Evolutionary conservation across 345 rosid species (phyloP).

Genomic region (Tarenaya hassleriana): DNA sequence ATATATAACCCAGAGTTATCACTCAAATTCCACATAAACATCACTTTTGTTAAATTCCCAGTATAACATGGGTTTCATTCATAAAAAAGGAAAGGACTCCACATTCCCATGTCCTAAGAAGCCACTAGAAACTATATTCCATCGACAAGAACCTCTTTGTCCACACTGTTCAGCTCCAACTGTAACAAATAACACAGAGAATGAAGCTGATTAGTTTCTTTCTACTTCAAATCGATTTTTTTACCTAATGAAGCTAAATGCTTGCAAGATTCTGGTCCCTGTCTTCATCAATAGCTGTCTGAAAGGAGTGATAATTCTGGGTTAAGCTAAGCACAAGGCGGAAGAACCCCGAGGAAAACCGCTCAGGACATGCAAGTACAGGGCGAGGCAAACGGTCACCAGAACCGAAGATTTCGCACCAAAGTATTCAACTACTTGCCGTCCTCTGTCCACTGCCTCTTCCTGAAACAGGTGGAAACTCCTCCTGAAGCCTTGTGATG

Average conservation of each 20-base stretch:
- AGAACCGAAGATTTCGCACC: constrained; percentile 67
- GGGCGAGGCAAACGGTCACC: constrained; percentile 74
- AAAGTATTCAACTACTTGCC: constrained; percentile 58
- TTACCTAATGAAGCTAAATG: background rate
- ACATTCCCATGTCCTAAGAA: too few relatives aligned
- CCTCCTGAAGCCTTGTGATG: constrained; percentile 48
- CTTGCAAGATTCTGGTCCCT: background rate
- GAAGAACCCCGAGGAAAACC: constrained; percentile 12
- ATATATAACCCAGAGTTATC: too few relatives aligned
- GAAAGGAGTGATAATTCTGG: constrained; percentile 11
- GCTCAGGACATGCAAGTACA: constrained; percentile 53
- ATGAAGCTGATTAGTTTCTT: constrained; percentile 5
- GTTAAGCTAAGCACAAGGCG: constrained; percentile 17
- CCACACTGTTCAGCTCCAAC: constrained; percentile 15
- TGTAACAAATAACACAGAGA: constrained; percentile 3
- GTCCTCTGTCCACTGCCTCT: constrained; percentile 58
- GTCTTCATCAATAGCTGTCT: background rate
- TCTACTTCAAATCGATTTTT: constrained; percentile 12
- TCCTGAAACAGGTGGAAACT: constrained; percentile 42
- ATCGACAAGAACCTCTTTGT: constrained; percentile 10
- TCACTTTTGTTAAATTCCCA: too few relatives aligned
- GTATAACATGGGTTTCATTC: too few relatives aligned
- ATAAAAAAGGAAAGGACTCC: too few relatives aligned
- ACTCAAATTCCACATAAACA: too few relatives aligned
- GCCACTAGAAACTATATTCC: too few relatives aligned